Conservation (phyloP, 2,329 filamentous ascomycete species). For the Alternaria sp. region DNA sequence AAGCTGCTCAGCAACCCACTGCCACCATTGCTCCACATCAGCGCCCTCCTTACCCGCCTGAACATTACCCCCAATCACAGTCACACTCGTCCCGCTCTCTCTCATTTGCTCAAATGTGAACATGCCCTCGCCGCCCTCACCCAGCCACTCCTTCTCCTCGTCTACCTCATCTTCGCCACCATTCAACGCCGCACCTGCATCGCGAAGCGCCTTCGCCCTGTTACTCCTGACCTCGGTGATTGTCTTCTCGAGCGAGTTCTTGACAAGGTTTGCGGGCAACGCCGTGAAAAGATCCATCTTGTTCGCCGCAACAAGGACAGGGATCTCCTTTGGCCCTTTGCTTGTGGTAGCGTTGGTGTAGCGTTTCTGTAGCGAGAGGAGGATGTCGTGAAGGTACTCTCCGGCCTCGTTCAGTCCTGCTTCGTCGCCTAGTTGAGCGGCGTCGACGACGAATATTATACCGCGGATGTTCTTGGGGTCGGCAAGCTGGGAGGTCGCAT, state of each 20-base stretch:
- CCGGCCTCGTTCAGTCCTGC: conserved; percentile 72
- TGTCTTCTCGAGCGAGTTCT: conserved; percentile 77
- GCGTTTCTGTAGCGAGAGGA: conserved; percentile 81
- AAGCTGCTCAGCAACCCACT: conserved; percentile 82
- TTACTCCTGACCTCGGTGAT: conserved; percentile 78
- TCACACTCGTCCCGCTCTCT: conserved; percentile 80
- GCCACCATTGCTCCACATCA: conserved; percentile 85
- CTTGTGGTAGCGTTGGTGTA: conserved; percentile 63
- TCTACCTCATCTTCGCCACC: conserved; percentile 61
- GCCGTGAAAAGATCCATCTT: conserved; percentile 97
- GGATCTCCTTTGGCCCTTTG: conserved; percentile 66
- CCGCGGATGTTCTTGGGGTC: conserved; percentile 64
- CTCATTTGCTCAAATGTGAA: conserved; percentile 84
- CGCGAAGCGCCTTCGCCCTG: conserved; percentile 77
- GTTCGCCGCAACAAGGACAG: conserved; percentile 87
- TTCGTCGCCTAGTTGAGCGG: conserved; percentile 59
- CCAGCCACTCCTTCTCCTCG: conserved; percentile 78
- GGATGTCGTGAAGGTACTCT: conserved; percentile 84
- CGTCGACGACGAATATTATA: conserved; percentile 88
- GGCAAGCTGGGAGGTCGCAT: conserved; percentile 63
- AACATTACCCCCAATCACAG: conserved; percentile 78
- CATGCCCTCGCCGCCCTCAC: conserved; percentile 75
- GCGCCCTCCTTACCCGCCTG: conserved; percentile 62
- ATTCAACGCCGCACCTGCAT: conserved; percentile 75
- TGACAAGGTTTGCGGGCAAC: conserved; percentile 78